Percentiles rank a stretch among this genome's conserved stretches.
Conservation (phyloP, 2,329 filamentous ascomycete genomes). For the Exophiala dermatitidis region DNA sequence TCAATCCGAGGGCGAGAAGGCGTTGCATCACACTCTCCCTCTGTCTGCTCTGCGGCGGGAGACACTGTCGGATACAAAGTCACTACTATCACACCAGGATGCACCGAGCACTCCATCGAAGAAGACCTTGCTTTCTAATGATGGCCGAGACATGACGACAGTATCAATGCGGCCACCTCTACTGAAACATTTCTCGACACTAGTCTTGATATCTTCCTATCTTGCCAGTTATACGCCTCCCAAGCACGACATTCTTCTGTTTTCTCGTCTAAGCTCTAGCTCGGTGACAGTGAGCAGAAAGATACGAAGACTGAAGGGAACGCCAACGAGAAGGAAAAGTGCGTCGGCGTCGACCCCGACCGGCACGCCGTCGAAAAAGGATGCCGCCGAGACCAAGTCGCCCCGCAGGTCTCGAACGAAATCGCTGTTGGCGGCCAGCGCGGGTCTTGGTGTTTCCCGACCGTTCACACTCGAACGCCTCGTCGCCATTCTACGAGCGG, state of each 20-base stretch:
- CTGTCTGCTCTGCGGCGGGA: constrained; percentile 15
- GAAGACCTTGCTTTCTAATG: not conserved
- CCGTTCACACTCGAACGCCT: constrained; percentile 42
- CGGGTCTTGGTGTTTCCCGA: constrained; percentile 9
- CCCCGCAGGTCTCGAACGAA: constrained; percentile 30
- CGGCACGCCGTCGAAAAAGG: constrained; percentile 9
- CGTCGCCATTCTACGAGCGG: constrained; percentile 43
- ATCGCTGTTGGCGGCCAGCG: constrained; percentile 10
- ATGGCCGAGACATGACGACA: not conserved
- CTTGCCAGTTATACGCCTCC: constrained; percentile 43
- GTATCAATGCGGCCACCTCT: constrained; percentile 26
- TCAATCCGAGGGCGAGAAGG: constrained; percentile 40
- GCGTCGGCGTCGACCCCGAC: constrained; percentile 1
- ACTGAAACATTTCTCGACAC: constrained; percentile 42
- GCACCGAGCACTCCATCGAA: not conserved
- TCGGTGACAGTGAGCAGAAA: constrained; percentile 39
- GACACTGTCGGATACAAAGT: constrained; percentile 14
- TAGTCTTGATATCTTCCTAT: constrained; percentile 43
- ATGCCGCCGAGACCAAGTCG: constrained; percentile 13
- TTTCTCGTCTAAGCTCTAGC: constrained; percentile 43
- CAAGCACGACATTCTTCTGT: constrained; percentile 44
- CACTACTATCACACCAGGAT: constrained; percentile 7
- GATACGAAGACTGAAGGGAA: constrained; percentile 33
- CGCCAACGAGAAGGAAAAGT: constrained; percentile 29
- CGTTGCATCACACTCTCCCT: constrained; percentile 34